A percentile compares a stretch with the other conserved stretches of the same genome.
Evolutionary conservation across 2,329 filamentous ascomycete genomes (phyloP).

Genomic region (Aspergillus spinulosporus): DNA sequence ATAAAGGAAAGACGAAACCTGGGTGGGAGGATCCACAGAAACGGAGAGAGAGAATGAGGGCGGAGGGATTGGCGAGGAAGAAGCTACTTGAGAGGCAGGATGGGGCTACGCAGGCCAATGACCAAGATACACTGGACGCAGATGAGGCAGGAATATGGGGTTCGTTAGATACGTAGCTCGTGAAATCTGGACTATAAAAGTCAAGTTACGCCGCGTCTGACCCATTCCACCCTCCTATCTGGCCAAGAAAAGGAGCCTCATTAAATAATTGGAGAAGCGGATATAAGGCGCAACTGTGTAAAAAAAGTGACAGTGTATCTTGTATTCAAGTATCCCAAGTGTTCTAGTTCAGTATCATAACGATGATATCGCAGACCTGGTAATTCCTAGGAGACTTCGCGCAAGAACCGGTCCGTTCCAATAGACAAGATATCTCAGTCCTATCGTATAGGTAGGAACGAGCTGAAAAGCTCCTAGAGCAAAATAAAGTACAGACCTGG

Average conservation of each 20-base stretch:
- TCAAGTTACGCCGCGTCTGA: neutral
- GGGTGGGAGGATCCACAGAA: constrained; percentile 42
- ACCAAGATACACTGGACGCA: neutral
- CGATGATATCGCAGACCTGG: constrained; percentile 13
- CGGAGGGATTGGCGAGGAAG: constrained; percentile 43
- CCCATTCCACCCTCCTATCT: neutral
- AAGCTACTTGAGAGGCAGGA: constrained; percentile 24
- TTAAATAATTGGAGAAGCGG: neutral
- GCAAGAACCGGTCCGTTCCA: neutral
- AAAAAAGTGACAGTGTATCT: neutral
- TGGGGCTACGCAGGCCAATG: constrained; percentile 4
- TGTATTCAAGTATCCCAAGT: constrained; percentile 2
- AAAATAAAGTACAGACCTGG: neutral
- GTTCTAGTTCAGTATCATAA: constrained; percentile 10
- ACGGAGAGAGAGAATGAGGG: constrained; percentile 42
- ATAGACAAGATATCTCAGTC: neutral
- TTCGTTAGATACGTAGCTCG: neutral
- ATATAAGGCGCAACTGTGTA: constrained; percentile 1
- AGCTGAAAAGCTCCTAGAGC: neutral
- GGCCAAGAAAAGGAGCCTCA: neutral
- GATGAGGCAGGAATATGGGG: constrained; percentile 4
- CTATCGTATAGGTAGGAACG: constrained; percentile 1
- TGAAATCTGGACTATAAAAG: neutral
- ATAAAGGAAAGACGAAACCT: constrained; percentile 25
- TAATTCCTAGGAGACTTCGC: neutral